Conservation (phyloP, 1,139 yeast species). For the Yamadazyma oceani region DNA sequence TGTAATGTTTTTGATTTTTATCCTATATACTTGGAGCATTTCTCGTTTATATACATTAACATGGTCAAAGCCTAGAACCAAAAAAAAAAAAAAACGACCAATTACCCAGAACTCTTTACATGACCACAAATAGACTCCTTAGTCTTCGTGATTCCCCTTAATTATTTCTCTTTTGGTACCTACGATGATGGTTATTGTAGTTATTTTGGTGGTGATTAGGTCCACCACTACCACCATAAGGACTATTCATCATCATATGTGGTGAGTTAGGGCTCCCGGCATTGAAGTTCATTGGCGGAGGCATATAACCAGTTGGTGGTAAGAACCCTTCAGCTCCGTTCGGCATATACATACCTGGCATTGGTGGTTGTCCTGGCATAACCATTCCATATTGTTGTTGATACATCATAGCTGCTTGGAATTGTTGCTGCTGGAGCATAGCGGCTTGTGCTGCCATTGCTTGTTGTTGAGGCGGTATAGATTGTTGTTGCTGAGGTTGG, state of each 20-base stretch:
- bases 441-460: slow-evolving; percentile 33
- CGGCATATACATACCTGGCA: slow-evolving; percentile 31
- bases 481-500: slow-evolving; percentile 1
- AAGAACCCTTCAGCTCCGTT: slow-evolving; percentile 34
- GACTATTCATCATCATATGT: slow-evolving; percentile 17
- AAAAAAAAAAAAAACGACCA: no score
- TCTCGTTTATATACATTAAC: not conserved
- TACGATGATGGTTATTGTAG: slow-evolving; percentile 11
- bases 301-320: slow-evolving; percentile 31
- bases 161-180: slow-evolving; percentile 8
- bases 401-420: slow-evolving; percentile 40
- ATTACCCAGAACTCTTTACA: no score
- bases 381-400: slow-evolving; percentile 31
- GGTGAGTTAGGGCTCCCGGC: slow-evolving; percentile 15
- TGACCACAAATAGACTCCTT: no score
- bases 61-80: no score
- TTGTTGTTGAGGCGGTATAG: slow-evolving; percentile 10
- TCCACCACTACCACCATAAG: slow-evolving; percentile 6
- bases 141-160: no score
- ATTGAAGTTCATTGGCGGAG: slow-evolving; percentile 31
- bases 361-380: slow-evolving; percentile 38
- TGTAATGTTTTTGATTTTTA: no score
- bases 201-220: slow-evolving; percentile 9
- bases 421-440: slow-evolving; percentile 36
- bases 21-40: no score